phyloP scores from a whole-genome alignment of 768 basidiomycete genomes.

The Rhodotorula taiwanensis region DNA sequence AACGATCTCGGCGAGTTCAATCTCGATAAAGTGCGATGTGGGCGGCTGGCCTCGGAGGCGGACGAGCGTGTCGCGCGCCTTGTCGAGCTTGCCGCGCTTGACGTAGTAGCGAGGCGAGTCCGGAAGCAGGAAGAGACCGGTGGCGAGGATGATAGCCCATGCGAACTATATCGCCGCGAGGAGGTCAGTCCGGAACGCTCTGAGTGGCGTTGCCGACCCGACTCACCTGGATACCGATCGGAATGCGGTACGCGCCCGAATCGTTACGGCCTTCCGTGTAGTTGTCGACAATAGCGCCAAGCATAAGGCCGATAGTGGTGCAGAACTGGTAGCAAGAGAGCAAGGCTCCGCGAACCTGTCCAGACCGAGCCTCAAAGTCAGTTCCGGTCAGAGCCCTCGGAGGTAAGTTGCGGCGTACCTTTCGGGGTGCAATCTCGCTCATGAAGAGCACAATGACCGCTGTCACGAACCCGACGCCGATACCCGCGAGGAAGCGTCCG shows the following conservation, averaged over 20 bases:
- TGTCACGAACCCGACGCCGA: conserved; percentile 74
- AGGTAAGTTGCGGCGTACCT: no score
- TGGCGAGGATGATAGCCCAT: conserved; percentile 65
- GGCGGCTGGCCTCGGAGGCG: conserved; percentile 55
- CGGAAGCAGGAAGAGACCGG: conserved; percentile 61
- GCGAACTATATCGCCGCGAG: conserved; percentile 45
- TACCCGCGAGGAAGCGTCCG: conserved; percentile 66
- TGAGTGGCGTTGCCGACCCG: background rate
- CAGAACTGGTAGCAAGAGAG: conserved; percentile 50
- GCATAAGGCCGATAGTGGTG: conserved; percentile 56
- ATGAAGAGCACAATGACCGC: conserved; percentile 50
- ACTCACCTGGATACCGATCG: conserved; percentile 52
- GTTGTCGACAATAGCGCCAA: conserved; percentile 56
- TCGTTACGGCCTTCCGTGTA: conserved; percentile 54
- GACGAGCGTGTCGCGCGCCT: conserved; percentile 56
- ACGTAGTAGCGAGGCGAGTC: conserved; percentile 54
- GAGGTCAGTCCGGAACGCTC: no score
- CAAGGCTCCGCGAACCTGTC: conserved; percentile 66
- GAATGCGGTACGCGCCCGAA: conserved; percentile 48
- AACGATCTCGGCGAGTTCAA: conserved; percentile 54
- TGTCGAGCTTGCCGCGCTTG: conserved; percentile 58
- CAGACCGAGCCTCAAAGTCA: no score
- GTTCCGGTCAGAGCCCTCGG: no score
- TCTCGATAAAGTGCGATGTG: conserved; percentile 52
- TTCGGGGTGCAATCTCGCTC: background rate